Percentiles rank a stretch among this genome's conserved stretches.
phyloP scores from a whole-genome alignment of 495 filamentous ascomycete genomes.

The Neurospora sp. region DNA sequence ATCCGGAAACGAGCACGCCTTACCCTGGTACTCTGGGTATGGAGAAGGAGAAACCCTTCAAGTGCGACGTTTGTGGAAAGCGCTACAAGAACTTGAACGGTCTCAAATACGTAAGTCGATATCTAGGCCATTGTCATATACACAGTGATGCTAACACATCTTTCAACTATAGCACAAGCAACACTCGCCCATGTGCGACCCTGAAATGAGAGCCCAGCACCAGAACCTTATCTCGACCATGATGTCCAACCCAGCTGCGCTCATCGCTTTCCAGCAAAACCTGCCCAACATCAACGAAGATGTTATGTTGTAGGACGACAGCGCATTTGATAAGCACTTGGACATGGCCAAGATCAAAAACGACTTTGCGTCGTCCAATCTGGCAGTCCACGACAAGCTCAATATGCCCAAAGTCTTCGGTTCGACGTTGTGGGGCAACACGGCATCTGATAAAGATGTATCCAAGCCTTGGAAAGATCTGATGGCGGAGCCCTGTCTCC shows the following conservation, averaged over 20 bases:
- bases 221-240: slow-evolving; percentile 29
- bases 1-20: slow-evolving; percentile 85
- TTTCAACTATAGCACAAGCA: slow-evolving; percentile 52
- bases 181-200: slow-evolving; percentile 66
- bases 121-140: background rate
- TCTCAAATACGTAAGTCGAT: slow-evolving; percentile 62
- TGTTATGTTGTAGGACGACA: slow-evolving; percentile 24
- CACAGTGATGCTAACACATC: slow-evolving; percentile 1
- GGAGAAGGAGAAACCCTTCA: slow-evolving; percentile 99
- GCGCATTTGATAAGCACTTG: background rate
- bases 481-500: background rate
- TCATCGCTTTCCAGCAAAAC: slow-evolving; percentile 21
- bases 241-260: slow-evolving; percentile 22
- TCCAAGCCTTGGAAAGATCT: background rate
- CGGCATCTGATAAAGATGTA: background rate
- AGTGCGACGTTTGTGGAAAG: slow-evolving; percentile 93
- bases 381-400: background rate
- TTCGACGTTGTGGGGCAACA: background rate
- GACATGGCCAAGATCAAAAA: background rate
- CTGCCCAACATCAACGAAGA: slow-evolving; percentile 42
- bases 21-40: slow-evolving; percentile 95
- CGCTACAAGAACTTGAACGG: slow-evolving; percentile 99
- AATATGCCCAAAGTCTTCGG: background rate
- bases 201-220: slow-evolving; percentile 26
- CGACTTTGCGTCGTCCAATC: background rate